A percentile compares a stretch with the other conserved stretches of the same genome.
Evolutionary conservation across 1,284 basidiomycete genomes (phyloP).

Genomic region (Marasmius tenuissimus): DNA sequence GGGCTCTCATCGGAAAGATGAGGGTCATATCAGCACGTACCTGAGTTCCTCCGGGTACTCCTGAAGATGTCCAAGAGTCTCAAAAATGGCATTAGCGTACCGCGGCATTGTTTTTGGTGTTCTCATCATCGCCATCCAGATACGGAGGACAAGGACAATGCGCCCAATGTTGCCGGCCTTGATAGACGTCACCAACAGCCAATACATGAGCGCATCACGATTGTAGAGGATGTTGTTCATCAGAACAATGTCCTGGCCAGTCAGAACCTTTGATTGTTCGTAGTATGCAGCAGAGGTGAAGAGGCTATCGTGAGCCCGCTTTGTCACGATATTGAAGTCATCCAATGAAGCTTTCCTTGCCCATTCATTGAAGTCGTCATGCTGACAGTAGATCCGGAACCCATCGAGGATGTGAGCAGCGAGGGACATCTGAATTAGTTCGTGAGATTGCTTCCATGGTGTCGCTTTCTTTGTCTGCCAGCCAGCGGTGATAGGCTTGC

Average conservation of each 20-base stretch:
- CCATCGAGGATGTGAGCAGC: slow-evolving; percentile 14
- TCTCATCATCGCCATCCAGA: slow-evolving; percentile 27
- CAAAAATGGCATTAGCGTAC: slow-evolving; percentile 26
- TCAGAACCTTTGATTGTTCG: neutral
- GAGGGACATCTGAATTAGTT: slow-evolving; percentile 15
- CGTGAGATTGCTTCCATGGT: slow-evolving; percentile 14
- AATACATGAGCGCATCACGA: slow-evolving; percentile 23
- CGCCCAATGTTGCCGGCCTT: slow-evolving; percentile 29
- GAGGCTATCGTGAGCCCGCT: slow-evolving; percentile 7
- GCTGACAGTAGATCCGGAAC: slow-evolving; percentile 15
- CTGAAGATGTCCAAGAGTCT: slow-evolving; percentile 17
- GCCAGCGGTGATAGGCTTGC: slow-evolving; percentile 7
- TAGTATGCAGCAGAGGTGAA: slow-evolving; percentile 10
- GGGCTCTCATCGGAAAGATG: neutral
- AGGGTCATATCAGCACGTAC: too few relatives aligned
- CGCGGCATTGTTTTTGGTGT: slow-evolving; percentile 8
- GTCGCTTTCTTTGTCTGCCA: slow-evolving; percentile 9
- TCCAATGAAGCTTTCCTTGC: slow-evolving; percentile 4
- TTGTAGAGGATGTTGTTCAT: slow-evolving; percentile 22
- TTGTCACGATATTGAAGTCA: slow-evolving; percentile 9
- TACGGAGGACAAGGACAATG: slow-evolving; percentile 21
- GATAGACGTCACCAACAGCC: slow-evolving; percentile 21
- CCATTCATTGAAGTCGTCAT: too few relatives aligned
- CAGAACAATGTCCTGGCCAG: neutral
- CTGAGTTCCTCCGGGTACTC: slow-evolving; percentile 1